phyloP scores from a whole-genome alignment of 768 basidiomycete species.

The Daedaleopsis sinensis region DNA sequence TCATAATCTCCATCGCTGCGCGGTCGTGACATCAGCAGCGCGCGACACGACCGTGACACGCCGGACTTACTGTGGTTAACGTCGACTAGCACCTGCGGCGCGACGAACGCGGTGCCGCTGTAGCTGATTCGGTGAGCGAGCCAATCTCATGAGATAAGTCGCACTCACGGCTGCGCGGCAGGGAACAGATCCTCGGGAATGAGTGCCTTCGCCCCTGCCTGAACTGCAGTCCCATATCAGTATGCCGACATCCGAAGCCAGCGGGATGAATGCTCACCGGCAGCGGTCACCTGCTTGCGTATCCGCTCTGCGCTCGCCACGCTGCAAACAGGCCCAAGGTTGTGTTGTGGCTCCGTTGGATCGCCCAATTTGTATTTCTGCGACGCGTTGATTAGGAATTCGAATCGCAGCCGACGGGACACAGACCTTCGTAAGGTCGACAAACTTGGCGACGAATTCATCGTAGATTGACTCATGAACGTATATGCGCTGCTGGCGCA shows the following conservation, averaged over 20 bases:
- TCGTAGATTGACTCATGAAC: conserved; percentile 88
- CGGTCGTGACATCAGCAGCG: conserved; percentile 5
- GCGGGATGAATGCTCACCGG: conserved; percentile 50
- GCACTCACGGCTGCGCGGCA: conserved; percentile 65
- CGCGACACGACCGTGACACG: neutral
- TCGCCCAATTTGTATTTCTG: conserved; percentile 87
- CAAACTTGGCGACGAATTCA: conserved; percentile 73
- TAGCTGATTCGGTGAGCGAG: neutral
- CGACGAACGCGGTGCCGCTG: conserved; percentile 85
- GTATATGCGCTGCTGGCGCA: conserved; percentile 75
- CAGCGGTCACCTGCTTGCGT: conserved; percentile 84
- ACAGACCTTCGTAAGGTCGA: conserved; percentile 66
- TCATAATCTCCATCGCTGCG: conserved; percentile 92
- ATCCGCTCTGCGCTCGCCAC: conserved; percentile 84
- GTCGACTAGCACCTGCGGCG: conserved; percentile 87
- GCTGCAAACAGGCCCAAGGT: conserved; percentile 92
- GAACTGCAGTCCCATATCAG: conserved; percentile 46
- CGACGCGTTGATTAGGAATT: neutral
- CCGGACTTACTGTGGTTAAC: conserved; percentile 79
- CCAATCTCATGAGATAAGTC: neutral
- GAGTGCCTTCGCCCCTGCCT: conserved; percentile 77
- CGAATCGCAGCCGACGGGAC: neutral
- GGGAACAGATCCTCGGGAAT: conserved; percentile 70
- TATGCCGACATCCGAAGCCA: neutral
- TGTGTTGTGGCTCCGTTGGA: conserved; percentile 72